Evolutionary conservation across 176 grass and related monocot species (phyloP), one percentile per base, ranked within the genome.

Genomic region (Oryza punctata): DNA sequence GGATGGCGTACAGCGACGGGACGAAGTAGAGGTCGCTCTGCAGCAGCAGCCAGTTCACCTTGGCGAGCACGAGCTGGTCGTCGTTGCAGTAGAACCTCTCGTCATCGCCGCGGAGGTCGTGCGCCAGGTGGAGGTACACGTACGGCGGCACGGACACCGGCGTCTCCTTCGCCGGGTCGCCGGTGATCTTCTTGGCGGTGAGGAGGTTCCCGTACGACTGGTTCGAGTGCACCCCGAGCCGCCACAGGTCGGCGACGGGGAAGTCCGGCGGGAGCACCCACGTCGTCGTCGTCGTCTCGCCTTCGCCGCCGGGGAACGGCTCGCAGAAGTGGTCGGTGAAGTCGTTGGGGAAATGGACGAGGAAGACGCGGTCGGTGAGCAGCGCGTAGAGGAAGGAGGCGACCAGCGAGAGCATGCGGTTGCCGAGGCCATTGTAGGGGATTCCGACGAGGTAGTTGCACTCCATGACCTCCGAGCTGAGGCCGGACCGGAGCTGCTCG

Each of bases 361-460:
- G 77, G 18, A 93, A 2, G 64, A 89, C 79, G 82, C 76, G 85
- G 60, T 78, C 70, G n/a, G 84, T 87, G 29, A 92, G 87, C 15
- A 95, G 67, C 24, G 93, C 87, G 72, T 87, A 94, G 37, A 94
- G 69, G 80, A 94, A 94, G 0, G 82, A 57, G 47, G 78, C 81
- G 1, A 40, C 21, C 52, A 95, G 77, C 38, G 87, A 81, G 37
- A 92, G 24, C 73, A 95, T 92, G 29, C 90, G 68, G 76, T 95
- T 95, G 44, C 88, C 93, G 23, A 95, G 69, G 12, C 93, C 85
- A 21, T 92, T 84, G 73, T 50, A 67, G 57, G 87, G 85, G 12
- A 87, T 74, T 88, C 82, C 90, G 7, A 90, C 85, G 0, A 95
- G 1, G 77, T 92, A 90, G 23, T 66, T 74, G 85, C 90, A 95